Evolutionary conservation across 2,329 filamentous ascomycete genomes (phyloP), one percentile per base, ranked within the genome.

Genomic region (Dothiorella sarmentorum): DNA sequence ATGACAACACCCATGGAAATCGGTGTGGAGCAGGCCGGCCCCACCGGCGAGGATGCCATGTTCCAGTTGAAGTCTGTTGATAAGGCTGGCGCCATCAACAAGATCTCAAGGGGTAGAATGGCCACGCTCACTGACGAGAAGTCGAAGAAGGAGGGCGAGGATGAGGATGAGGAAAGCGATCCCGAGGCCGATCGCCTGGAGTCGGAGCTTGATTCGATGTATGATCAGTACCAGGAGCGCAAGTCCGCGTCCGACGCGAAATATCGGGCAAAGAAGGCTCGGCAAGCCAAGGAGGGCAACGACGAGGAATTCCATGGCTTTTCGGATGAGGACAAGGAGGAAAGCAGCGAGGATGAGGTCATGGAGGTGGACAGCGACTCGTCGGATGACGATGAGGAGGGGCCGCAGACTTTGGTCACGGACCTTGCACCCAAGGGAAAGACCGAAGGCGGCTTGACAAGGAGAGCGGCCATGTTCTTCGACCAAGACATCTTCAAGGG

Each of bases 1-100:
- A 99, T 99, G 94, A 88, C 87, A 2, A 89, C 91, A 0, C 94
- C 94, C 7, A 94, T 91, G 80, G 94, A 99, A 63, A 96, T 99
- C 63, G 94, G 94, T 68, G 84, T 96, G 76, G 94, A 96, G 70
- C 91, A 94, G 73, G 77, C 83, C 22, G 90, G 90, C 0, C 89
- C 90, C 0, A 79, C 84, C 51, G 92, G 90, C 22, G 86, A 91
- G 40, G 89, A 91, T 44, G 80, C 89, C 26, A 94, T 96, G 79
- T 99, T 99, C 71, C 85, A 85, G 2, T 81, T 97, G 45, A 96
- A 91, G 72, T 78, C 85, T 7, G 82, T 95, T 43, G 90, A 97
- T 69, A 89, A 90, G 71, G 84, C 85, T 17, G 85, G 86, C 45
- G 87, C 85, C 3, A 79, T 88, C 61, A 82, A 83, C 63, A 85